These are phyloP conservation scores for Microstegium vimineum DNA, from an alignment of 176 grass and related monocot genomes.

Conservation along the genomic window DNA sequence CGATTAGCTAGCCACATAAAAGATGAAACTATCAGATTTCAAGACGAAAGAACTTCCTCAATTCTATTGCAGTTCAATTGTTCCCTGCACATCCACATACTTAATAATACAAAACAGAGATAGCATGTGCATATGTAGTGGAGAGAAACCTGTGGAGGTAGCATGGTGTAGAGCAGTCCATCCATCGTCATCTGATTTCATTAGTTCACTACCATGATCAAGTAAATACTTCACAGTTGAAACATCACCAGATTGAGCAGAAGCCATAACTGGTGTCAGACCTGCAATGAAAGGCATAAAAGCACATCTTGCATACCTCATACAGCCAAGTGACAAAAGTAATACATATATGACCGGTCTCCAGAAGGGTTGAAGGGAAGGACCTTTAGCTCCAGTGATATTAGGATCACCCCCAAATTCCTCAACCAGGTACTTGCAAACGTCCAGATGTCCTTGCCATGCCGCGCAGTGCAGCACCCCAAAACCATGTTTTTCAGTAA, in stretches of 20 bases:
- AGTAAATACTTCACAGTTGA: conserved; percentile 12
- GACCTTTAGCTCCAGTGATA: neutral
- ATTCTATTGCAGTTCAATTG: neutral
- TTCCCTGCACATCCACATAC: neutral
- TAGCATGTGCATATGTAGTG: neutral
- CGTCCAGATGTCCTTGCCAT: neutral
- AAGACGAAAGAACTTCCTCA: neutral
- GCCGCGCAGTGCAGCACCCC: neutral
- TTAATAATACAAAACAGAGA: neutral
- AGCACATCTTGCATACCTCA: neutral
- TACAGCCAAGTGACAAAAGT: neutral
- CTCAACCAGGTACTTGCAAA: conserved; percentile 37
- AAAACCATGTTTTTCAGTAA: neutral
- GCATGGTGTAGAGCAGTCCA: conserved; percentile 20
- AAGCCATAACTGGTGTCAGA: conserved; percentile 9
- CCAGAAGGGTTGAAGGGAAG: neutral
- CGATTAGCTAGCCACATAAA: neutral
- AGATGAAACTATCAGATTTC: neutral
- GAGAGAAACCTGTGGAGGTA: neutral
- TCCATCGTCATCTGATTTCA: conserved; percentile 14
- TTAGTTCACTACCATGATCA: conserved; percentile 20
- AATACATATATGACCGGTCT: too few species aligned
- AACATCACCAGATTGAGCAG: neutral
- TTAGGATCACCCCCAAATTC: conserved; percentile 20
- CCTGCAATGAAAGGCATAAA: neutral